phyloP scores from a whole-genome alignment of 1,284 basidiomycete species.

The Neonothopanus nambi region DNA sequence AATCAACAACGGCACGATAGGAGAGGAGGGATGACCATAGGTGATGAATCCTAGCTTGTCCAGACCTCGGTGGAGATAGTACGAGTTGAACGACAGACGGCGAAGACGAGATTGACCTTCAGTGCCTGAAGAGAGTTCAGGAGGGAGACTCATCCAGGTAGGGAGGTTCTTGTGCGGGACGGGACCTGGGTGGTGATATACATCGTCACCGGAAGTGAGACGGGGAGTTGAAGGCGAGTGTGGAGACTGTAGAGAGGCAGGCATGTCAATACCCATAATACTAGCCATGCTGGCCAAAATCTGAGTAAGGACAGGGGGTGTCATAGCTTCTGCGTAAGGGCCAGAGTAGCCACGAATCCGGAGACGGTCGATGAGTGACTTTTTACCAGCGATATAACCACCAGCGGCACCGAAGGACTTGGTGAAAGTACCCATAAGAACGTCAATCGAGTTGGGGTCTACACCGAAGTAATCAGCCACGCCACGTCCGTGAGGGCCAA shows the following conservation, averaged over 20 bases:
- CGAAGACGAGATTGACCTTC: conserved; percentile 85
- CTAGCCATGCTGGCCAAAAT: conserved; percentile 91
- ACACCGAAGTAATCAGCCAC: conserved; percentile 95
- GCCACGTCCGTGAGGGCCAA: conserved; percentile 93
- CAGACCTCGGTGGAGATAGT: conserved; percentile 88
- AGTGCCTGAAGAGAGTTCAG: conserved; percentile 70
- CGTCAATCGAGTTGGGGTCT: conserved; percentile 80
- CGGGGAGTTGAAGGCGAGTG: conserved; percentile 25
- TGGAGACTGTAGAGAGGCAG: conserved; percentile 35
- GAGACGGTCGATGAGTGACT: conserved; percentile 79
- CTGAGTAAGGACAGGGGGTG: conserved; percentile 90
- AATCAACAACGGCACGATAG: conserved; percentile 91
- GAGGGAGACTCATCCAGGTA: conserved; percentile 72
- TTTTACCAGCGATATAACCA: conserved; percentile 90
- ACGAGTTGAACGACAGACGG: conserved; percentile 92
- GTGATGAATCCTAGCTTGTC: conserved; percentile 96
- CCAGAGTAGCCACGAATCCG: conserved; percentile 85
- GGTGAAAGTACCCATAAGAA: conserved; percentile 99
- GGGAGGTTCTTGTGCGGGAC: conserved; percentile 64
- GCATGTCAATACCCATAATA: conserved; percentile 87
- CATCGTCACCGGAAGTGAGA: conserved; percentile 31
- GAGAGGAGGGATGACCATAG: conserved; percentile 89
- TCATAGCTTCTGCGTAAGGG: conserved; percentile 88
- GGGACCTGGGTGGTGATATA: conserved; percentile 61
- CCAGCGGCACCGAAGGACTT: conserved; percentile 98